A percentile compares a stretch with the other conserved stretches of the same genome.
These are phyloP conservation scores for Saccharum spontaneum DNA, from an alignment of 176 grass and related monocot species.

Conservation along the genomic window DNA sequence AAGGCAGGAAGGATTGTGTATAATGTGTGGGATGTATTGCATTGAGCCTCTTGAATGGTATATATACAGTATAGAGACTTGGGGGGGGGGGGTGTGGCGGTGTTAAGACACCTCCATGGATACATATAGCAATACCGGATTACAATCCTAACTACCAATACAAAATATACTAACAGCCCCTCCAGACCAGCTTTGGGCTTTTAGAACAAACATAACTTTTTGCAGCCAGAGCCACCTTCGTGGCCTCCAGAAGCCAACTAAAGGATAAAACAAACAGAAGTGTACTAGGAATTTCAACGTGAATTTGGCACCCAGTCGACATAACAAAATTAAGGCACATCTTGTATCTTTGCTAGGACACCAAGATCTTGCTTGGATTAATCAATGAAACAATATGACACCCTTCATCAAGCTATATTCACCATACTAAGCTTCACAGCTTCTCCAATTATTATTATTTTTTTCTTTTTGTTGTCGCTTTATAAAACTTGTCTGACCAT, in stretches of 20 bases:
- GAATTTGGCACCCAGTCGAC: background rate
- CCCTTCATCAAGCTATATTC: background rate
- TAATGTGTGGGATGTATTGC: no score
- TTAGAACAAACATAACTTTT: background rate
- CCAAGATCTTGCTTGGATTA: background rate
- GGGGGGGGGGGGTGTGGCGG: no score
- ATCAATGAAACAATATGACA: background rate
- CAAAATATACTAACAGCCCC: no score
- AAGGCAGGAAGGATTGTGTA: no score
- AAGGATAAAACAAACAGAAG: background rate
- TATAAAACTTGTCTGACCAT: background rate
- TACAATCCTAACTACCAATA: no score
- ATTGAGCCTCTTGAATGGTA: no score
- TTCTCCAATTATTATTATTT: background rate
- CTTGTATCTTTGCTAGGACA: background rate
- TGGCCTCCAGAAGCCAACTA: background rate
- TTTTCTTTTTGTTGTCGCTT: background rate
- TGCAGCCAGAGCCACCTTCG: background rate
- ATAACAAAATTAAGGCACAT: background rate
- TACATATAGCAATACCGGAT: no score
- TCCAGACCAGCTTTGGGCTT: background rate
- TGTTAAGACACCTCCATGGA: no score
- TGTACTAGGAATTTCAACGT: background rate
- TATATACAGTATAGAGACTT: background rate
- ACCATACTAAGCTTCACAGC: background rate